Evolutionary conservation across 1,139 yeast species (phyloP), one percentile per base, ranked within the genome.

Genomic region (Saccharomycopsis hybrid): DNA sequence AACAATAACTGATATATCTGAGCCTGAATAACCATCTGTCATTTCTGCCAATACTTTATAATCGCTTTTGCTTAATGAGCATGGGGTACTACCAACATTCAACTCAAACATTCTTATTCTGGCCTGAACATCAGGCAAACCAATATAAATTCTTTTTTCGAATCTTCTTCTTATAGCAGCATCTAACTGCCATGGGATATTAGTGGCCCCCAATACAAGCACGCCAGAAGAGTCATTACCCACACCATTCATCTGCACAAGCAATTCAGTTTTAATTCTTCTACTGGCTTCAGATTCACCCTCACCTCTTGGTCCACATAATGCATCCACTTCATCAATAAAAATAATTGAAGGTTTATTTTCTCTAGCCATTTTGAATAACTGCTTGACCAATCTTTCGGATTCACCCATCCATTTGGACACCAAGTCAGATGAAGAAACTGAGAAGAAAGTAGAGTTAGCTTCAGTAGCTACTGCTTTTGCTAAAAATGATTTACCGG

Each of bases 401-500:
- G 92, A 82, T 65, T 92, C 98, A 59, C 98, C 98, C 97, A 92
- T 90, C 97, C 97, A 92, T 66, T 92, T 94, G 57, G 95, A 84
- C 3, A 94, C 97, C 61, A 92, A 75, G 65, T 92, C 97, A 8
- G 96, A 85, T 0, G 97, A 88, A 18, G 96, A 85, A 2, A 92
- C 96, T 3, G 96, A 86, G 66, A 92, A 94, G 60, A 92, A 92
- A 0, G 98, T 92, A 0, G 96, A 86, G 62, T 90, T 89, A 49
- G 97, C 96, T 63, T 92, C 98, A 0, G 98, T 92, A 30, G 98
- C 98, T 3, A 92, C 97, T 0, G 98, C 98, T 63, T 92, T 92
- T 13, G 98, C 98, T 54, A 94, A 71, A 65, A 83, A 92, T 1
- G 97, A 90, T 64, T 94, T 94, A 73, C 98, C 99, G 0, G 99